These are phyloP conservation scores for Kingdonia uniflora DNA, from an alignment of 164 flowering plant genomes.

Conservation along the genomic window DNA sequence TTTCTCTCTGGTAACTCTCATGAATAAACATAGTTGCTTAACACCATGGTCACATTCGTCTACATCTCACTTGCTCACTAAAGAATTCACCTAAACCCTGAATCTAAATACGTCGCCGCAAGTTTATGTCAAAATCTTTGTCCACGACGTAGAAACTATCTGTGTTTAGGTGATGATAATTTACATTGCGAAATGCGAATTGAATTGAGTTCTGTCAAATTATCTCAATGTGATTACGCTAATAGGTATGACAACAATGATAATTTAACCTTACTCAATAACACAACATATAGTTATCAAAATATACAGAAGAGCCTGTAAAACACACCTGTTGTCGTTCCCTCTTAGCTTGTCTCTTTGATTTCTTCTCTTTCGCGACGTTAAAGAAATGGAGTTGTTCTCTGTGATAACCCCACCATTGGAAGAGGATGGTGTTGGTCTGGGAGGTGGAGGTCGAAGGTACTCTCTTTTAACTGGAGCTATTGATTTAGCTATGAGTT, in stretches of 20 bases:
- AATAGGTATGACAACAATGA: not conserved
- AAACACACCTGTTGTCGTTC: conserved; percentile 59
- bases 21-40: too few species aligned
- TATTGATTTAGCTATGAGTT: conserved; percentile 65
- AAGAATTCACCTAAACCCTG: too few species aligned
- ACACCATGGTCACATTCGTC: too few species aligned
- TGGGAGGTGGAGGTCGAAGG: conserved; percentile 60
- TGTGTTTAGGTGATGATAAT: too few species aligned
- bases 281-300: not conserved
- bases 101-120: too few species aligned
- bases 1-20: too few species aligned
- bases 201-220: not conserved
- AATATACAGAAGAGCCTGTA: not conserved
- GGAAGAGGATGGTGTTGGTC: conserved; percentile 11
- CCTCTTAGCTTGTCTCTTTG: conserved; percentile 75
- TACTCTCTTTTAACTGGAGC: conserved; percentile 75
- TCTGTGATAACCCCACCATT: conserved; percentile 5
- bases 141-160: too few species aligned
- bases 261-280: not conserved
- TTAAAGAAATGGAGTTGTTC: conserved; percentile 15
- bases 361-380: conserved; percentile 60
- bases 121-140: too few species aligned
- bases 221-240: not conserved
- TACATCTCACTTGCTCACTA: too few species aligned
- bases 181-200: not conserved